phyloP scores from a whole-genome alignment of 2,329 filamentous ascomycete species.

The Apiospora koreana region DNA sequence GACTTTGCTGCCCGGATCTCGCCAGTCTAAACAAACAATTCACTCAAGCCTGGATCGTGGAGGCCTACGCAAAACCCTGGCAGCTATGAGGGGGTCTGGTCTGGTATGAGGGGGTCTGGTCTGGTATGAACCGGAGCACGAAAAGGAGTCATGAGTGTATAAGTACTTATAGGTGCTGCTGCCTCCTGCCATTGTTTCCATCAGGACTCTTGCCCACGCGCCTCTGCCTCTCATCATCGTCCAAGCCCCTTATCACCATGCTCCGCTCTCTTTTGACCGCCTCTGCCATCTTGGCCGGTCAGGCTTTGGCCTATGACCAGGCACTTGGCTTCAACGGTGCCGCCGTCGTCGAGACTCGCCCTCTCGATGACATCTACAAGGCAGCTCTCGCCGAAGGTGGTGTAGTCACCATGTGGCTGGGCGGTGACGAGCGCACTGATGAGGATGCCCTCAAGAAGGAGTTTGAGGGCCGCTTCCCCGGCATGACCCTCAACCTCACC shows the following conservation, averaged over 20 bases:
- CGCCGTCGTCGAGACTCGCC: conserved; percentile 42
- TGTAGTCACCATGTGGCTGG: conserved; percentile 48
- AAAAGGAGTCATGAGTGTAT: no score
- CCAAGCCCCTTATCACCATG: neutral
- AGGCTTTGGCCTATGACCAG: conserved; percentile 24
- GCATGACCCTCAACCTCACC: conserved; percentile 52
- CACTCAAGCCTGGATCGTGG: neutral
- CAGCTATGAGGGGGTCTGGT: no score
- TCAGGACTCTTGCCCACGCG: neutral
- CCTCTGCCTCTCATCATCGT: neutral
- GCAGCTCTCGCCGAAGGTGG: conserved; percentile 50
- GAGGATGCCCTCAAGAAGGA: conserved; percentile 40
- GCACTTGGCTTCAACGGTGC: conserved; percentile 25
- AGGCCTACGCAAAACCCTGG: no score
- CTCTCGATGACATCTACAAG: conserved; percentile 50
- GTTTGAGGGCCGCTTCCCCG: conserved; percentile 49
- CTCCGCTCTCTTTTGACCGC: neutral
- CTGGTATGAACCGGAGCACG: no score
- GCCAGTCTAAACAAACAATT: neutral
- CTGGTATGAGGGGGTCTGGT: no score
- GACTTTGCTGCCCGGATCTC: neutral
- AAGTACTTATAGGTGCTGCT: no score
- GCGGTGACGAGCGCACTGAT: conserved; percentile 46
- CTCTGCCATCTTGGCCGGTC: neutral
- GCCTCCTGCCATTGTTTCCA: neutral